Percentiles rank a stretch among this genome's conserved stretches.
phyloP scores from a whole-genome alignment of 73 alveolate species.

The Durusdinium trenchii region DNA sequence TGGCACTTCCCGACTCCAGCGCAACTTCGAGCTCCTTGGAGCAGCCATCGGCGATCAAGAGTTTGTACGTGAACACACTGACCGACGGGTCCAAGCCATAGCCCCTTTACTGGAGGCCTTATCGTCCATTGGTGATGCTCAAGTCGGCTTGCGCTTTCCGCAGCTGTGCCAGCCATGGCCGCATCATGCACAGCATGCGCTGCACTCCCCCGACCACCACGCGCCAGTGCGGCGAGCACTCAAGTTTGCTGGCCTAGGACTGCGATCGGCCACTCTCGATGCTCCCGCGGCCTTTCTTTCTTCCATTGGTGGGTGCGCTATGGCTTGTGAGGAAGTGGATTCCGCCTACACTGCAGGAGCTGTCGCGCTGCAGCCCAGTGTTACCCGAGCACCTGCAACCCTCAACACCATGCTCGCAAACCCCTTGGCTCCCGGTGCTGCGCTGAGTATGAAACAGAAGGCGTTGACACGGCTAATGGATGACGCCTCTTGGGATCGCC shows the following conservation, averaged over 20 bases:
- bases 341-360: too few relatives aligned
- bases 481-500: neutral
- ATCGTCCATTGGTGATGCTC: neutral
- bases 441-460: too few relatives aligned
- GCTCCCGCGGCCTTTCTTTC: constrained; percentile 7
- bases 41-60: neutral
- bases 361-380: too few relatives aligned
- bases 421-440: neutral
- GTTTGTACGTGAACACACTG: neutral
- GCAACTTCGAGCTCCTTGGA: neutral
- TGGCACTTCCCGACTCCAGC: neutral
- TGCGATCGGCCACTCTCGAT: neutral
- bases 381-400: too few relatives aligned
- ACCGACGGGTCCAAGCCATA: neutral
- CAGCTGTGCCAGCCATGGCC: neutral
- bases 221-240: neutral
- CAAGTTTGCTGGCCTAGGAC: neutral
- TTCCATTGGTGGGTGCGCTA: neutral
- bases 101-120: neutral
- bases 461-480: neutral
- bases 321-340: too few relatives aligned
- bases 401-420: too few relatives aligned
- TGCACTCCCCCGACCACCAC: neutral
- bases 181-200: neutral
- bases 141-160: neutral